These are phyloP conservation scores for Gamarada debralockiae DNA, from an alignment of 495 filamentous ascomycete species.

Conservation along the genomic window DNA sequence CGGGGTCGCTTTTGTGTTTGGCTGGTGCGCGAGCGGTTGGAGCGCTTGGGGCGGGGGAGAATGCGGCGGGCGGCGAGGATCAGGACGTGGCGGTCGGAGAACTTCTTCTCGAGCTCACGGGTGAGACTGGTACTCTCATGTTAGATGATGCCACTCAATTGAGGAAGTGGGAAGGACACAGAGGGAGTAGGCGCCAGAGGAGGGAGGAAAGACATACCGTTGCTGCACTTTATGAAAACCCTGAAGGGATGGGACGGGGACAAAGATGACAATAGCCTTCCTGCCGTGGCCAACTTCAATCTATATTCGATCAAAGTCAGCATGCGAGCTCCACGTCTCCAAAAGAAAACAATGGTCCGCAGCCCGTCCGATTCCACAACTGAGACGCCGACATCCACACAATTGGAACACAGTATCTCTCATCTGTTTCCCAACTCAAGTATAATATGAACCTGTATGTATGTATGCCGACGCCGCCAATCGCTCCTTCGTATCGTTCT, in stretches of 20 bases:
- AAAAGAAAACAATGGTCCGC: conserved; percentile 54
- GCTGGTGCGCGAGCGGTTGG: conserved; percentile 85
- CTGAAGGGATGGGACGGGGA: conserved; percentile 92
- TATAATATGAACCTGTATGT: conserved; percentile 17
- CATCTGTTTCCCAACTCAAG: conserved; percentile 18
- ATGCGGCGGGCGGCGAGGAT: conserved; percentile 98
- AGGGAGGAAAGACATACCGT: conserved; percentile 61
- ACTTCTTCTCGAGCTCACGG: conserved; percentile 99
- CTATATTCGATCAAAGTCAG: conserved; percentile 68
- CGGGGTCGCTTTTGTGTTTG: conserved; percentile 98
- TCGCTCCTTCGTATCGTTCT: conserved; percentile 9
- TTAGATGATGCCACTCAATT: background rate
- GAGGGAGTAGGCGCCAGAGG: background rate
- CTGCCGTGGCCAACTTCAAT: conserved; percentile 99
- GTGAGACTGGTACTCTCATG: conserved; percentile 63
- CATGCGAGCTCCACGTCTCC: conserved; percentile 54
- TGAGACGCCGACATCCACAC: conserved; percentile 20
- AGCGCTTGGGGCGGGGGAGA: conserved; percentile 94
- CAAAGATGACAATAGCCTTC: conserved; percentile 99
- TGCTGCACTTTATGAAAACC: conserved; percentile 99
- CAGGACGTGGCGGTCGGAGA: conserved; percentile 99
- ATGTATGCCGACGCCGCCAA: conserved; percentile 17
- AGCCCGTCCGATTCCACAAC: conserved; percentile 61
- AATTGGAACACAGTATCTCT: conserved; percentile 14
- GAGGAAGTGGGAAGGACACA: background rate